Base-by-base conservation (phyloP, 352 stramenopile species). In the Blastocystis sp. region DNA sequence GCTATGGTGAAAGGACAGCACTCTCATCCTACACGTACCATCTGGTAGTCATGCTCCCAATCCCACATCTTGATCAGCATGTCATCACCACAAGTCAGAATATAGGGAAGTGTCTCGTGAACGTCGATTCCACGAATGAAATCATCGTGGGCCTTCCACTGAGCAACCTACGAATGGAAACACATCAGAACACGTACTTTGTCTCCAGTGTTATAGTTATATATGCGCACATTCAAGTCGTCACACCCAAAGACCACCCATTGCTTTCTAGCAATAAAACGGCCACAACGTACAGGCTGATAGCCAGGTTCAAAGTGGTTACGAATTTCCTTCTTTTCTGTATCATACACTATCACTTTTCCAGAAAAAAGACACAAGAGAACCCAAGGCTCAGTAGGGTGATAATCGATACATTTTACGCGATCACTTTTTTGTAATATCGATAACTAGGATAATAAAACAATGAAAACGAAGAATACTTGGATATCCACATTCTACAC, bases 161-260 rank as follows among this genome's bases (percentile, higher is more conserved):
- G 73, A n/a, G 53, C 61, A n/a, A 92, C 93, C 91, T 96, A 87
- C 15, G 55, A 26, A 18, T 61, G n/a, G 76, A 29, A 11, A 5
- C 13, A 39, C 18, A 47, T 1, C 37, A 75, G 26, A 18, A 11
- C 95, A 59, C 70, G 59, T 55, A 94, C 94, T 89, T 98, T 98
- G 91, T 98, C 97, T 94, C 98, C 97, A 50, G 97, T 99, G 91
- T 99, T 99, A 94, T 99, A 99, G 92, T 99, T 99, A 92, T 98
- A 99, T n/a, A 98, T 94, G 59, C 97, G 94, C 66, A 97, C 92
- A 69, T 95, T 92, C 92, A 96, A 94, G 89, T 97, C 94, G 90
- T 97, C 94, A 37, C 92, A 93, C 55, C 91, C 94, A 69, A 92
- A 92, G 53, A 96, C 90, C 91, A 97, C 93, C 94, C 94, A 96